Evolutionary conservation across 1,284 basidiomycete species (phyloP), one percentile per base, ranked within the genome.

Genomic region (Pholiota adiposa): DNA sequence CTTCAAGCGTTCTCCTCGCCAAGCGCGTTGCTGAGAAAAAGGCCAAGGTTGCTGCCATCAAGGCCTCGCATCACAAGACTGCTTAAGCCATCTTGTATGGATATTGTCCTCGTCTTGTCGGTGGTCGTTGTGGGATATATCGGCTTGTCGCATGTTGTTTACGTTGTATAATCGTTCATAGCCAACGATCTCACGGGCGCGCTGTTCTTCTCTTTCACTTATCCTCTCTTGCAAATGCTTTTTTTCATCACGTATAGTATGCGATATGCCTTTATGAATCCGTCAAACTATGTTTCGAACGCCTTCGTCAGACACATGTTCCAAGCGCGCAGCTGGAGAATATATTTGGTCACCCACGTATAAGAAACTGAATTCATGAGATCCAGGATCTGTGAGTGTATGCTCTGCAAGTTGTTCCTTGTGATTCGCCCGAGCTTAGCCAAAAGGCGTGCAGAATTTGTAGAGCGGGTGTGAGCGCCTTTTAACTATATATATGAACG

Each of bases 1-100:
- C 21, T 27, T 56, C 29, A 70, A 89, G 88, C 49, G 83, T 83
- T 66, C 82, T 96, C 73, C 76, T 98, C 61, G 83, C 91, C 80
- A 97, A 98, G 86, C 94, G 94, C 71, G 78, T 94, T 65, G 87
- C 93, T 69, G 96, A 98, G 86, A 93, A 91, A 86, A 97, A 97
- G 87, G 88, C 86, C 75, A 91, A 93, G 80, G 84, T 84, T 65
- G 89, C 90, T 25, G 88, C 89, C 34, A 79, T 87, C 83, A 92
- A 90, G 78, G 90, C 89, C 46, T 83, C 87, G 38, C 89, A 91
- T 83, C 65, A 69, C 66, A 72, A 73, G 66, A 65, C 68, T 21
- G 65, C 69, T 51, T 71, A 66, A 64, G 53, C 44, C 4, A 18
- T 60, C 51, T 53, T 41, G 44, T 52, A 49, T 54, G 53, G 56